Base-by-base conservation (phyloP, 176 grass and related monocot species). In the Miscanthus lutarioriparius region DNA sequence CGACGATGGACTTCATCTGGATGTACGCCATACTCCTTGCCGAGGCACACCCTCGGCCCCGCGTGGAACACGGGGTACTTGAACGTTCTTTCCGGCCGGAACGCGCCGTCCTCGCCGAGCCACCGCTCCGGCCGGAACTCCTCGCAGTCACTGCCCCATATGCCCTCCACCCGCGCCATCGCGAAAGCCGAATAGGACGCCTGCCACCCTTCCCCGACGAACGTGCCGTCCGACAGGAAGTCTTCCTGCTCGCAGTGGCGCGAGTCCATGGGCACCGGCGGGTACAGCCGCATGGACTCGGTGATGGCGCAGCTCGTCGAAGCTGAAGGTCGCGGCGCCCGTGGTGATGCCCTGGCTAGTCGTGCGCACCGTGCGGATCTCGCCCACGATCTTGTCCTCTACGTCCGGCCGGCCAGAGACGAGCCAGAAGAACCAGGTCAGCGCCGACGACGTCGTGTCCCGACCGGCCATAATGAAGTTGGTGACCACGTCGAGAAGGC, bases 391-490 rank as follows among this genome's bases (percentile, higher is more conserved):
- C 44, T 33, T 86, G n/a, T 59, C 72, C 73, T 94, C 87, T 36
- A 90, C 85, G 56, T 90, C 80, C 7, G 73, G 87, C 7, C 75
- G 69, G 14, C 65, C n/a, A 19, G 85, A 94, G 14, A 92, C 27
- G 2, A 94, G 28, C 94, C 94, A 97, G 77, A 97, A 92, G 91
- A 97, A 97, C 94, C 94, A 94, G 40, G 91, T 68, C 25, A 94
- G 74, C 8, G 91, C 1, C 1, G 89, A 88, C 0, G 94, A 93
- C 25, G 94, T 97, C 9, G 91, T 91, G 77, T 94, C 91, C 17
- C 94, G 87, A 6, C 94, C 85, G 23, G 91, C 91, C 6, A 90
- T 8, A 37, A 97, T 32, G 87, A 97, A 92, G 84, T 86, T 94
- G 67, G 82, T 88, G 14, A 97, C 85, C 8, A 92, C 82, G 54